These are phyloP conservation scores for Microcyclosporella mali DNA, from an alignment of 2,329 filamentous ascomycete species.

Conservation along the genomic window DNA sequence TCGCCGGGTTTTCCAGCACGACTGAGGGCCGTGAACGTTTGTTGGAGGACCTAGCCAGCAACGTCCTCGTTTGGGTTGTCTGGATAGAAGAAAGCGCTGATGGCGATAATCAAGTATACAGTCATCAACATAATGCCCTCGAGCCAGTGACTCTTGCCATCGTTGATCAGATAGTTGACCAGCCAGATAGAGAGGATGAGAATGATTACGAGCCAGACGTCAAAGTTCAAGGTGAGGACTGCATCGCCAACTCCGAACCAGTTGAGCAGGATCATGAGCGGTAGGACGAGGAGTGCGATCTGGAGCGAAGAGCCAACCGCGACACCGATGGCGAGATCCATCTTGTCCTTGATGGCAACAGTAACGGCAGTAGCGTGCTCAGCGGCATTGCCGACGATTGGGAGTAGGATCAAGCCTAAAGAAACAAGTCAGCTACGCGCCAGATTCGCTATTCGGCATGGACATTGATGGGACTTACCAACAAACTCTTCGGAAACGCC, in stretches of 20 bases:
- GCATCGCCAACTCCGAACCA: constrained; percentile 50
- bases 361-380: constrained; percentile 60
- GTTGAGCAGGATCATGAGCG: constrained; percentile 54
- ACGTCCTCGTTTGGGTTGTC: constrained; percentile 13
- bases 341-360: constrained; percentile 59
- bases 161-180: constrained; percentile 58
- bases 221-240: constrained; percentile 72
- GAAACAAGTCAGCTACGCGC: not conserved
- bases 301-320: constrained; percentile 61
- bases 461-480: constrained; percentile 30
- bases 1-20: too few relatives aligned
- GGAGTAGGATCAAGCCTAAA: constrained; percentile 51
- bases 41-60: constrained; percentile 7
- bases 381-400: constrained; percentile 61
- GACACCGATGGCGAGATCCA: constrained; percentile 62
- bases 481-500: constrained; percentile 55
- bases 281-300: constrained; percentile 57
- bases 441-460: too few relatives aligned
- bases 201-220: constrained; percentile 74
- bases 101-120: constrained; percentile 54
- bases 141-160: constrained; percentile 45
- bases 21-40: too few relatives aligned
- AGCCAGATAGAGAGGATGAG: constrained; percentile 52
- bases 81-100: constrained; percentile 50
- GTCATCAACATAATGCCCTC: constrained; percentile 51